Evolutionary conservation across 768 basidiomycete genomes (phyloP), one percentile per base, ranked within the genome.

Genomic region (Suillus fuscotomentosus): DNA sequence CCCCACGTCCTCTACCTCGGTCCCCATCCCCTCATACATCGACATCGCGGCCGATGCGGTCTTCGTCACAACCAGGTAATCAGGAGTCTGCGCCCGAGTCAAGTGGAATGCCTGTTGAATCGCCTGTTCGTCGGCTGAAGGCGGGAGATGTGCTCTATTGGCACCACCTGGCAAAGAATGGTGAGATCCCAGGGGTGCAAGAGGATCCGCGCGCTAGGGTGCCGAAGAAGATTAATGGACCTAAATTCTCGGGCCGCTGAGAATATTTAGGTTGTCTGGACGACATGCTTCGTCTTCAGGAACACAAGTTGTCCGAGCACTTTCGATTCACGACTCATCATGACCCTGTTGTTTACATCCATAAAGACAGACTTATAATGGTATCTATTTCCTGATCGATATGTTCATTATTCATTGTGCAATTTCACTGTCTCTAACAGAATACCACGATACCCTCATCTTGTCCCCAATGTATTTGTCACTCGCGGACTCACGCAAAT

Each of bases 121-220:
- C 80, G 45, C 64, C 60, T 63, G 74, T 75, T 43, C 78, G 76
- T 63, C 79, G 74, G 56, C 82, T 88, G 39, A 80, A 77, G 69
- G 78, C 81, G 11, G 90, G 90, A 24, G 89, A 91, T 66, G 71
- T 86, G 11, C 77, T 92, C 20, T 90, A 83, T 70, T 93, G 91
- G 91, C 90, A 92, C 72, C 87, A 92, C 68, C 86, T 92, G 64
- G 74, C 81, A 56, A 85, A 84, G 67, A 83, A 81, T 65, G 91
- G 91, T 14, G 91, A 92, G 74, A 89, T 91, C 64, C 86, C 89
- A 47, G 88, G 84, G 34, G 88, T 89, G 11, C 74, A 73, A 60
- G 86, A 92, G 65, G 86, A 91, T 73, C 70, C 79, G 43, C 83
- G 87, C 34, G 88, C 90, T 9, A 76, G 75, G 63, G 63, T 72